phyloP scores from a whole-genome alignment of 805 yeast species.

The Spathaspora hagerdaliae region DNA sequence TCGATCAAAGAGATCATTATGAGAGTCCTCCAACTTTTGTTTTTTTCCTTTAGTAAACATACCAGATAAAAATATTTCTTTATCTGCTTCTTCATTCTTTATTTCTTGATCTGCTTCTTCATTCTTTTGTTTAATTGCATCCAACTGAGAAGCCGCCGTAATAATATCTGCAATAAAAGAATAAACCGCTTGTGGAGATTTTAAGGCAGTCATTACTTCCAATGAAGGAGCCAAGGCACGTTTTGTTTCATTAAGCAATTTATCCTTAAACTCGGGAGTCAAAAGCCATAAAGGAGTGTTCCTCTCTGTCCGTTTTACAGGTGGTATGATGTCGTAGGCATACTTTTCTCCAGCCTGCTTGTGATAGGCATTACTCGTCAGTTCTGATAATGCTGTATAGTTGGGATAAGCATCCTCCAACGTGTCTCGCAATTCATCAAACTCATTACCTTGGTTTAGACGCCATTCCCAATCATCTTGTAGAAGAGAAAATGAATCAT shows the following conservation, averaged over 20 bases:
- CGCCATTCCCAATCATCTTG: too few species aligned
- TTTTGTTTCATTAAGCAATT: conserved; percentile 12
- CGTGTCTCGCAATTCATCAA: too few species aligned
- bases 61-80: conserved; percentile 5
- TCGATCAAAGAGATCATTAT: conserved; percentile 15
- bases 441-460: too few species aligned
- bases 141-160: conserved; percentile 10
- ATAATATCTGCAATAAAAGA: conserved; percentile 13
- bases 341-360: too few species aligned
- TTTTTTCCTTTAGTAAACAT: background rate
- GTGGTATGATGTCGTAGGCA: too few species aligned
- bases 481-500: too few species aligned
- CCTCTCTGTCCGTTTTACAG: too few species aligned
- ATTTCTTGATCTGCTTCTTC: background rate
- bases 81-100: conserved; percentile 1
- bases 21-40: conserved; percentile 7
- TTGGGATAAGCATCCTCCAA: too few species aligned
- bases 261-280: background rate
- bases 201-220: conserved; percentile 14
- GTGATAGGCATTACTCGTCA: too few species aligned
- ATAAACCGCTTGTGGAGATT: background rate
- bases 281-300: too few species aligned
- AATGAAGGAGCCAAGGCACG: conserved; percentile 19
- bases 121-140: background rate
- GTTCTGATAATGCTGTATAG: too few species aligned